A percentile compares a stretch with the other conserved stretches of the same genome.
These are phyloP conservation scores for Rhizoclosmatium globosum DNA, from an alignment of 192 early-diverging fungal genomes.

Conservation along the genomic window DNA sequence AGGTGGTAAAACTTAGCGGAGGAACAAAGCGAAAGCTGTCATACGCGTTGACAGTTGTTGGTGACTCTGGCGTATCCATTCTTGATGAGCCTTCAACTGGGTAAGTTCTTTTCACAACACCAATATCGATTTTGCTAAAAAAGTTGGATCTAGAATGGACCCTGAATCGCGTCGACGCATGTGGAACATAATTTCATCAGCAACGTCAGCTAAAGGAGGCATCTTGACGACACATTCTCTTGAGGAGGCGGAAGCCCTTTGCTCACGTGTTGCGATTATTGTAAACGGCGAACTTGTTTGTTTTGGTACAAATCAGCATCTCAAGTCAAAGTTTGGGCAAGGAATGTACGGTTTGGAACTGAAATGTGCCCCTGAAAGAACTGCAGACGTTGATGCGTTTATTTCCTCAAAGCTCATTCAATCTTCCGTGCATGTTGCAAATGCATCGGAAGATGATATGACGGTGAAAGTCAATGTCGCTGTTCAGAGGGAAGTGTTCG, in stretches of 20 bases:
- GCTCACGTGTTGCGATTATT: slow-evolving; percentile 79
- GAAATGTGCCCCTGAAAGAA: not conserved
- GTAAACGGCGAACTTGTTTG: slow-evolving; percentile 75
- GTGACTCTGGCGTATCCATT: slow-evolving; percentile 26
- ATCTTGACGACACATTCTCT: slow-evolving; percentile 62
- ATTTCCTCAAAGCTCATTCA: too few relatives aligned
- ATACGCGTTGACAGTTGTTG: slow-evolving; percentile 35
- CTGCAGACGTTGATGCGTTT: too few relatives aligned
- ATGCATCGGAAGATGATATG: too few relatives aligned
- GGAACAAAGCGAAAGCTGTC: slow-evolving; percentile 23
- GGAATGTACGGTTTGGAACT: slow-evolving; percentile 39
- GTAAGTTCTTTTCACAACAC: not conserved
- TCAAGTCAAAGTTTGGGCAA: slow-evolving; percentile 74
- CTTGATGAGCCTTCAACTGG: slow-evolving; percentile 15
- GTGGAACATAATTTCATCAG: slow-evolving; percentile 72
- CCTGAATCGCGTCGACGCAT: slow-evolving; percentile 75
- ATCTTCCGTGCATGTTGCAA: too few relatives aligned
- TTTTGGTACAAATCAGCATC: slow-evolving; percentile 63
- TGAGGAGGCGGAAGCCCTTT: slow-evolving; percentile 76
- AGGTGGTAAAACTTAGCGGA: not conserved
- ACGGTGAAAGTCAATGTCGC: too few relatives aligned
- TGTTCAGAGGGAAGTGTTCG: too few relatives aligned
- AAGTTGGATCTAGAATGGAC: slow-evolving; percentile 63
- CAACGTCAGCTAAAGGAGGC: slow-evolving; percentile 65
- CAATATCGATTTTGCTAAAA: too few relatives aligned